Evolutionary conservation across 768 basidiomycete species (phyloP).

Genomic region (Boletus insuetus): DNA sequence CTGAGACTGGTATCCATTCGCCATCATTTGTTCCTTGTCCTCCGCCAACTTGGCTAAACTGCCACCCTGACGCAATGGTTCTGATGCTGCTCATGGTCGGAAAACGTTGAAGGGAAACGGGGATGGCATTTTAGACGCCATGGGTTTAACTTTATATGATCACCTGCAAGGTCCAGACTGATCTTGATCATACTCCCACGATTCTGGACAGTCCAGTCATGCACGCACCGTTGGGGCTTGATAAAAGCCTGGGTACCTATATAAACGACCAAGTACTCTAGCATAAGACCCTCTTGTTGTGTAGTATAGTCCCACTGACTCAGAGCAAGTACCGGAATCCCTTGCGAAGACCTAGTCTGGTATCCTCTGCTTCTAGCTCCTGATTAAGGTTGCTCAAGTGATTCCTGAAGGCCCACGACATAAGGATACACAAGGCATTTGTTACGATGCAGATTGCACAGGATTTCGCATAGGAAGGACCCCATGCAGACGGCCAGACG

Average conservation of each 20-base stretch:
- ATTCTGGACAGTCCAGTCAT: no score
- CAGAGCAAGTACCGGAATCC: conserved; percentile 50
- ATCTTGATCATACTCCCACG: no score
- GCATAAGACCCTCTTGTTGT: no score
- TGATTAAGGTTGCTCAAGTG: conserved; percentile 43
- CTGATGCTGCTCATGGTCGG: conserved; percentile 22
- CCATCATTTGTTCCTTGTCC: conserved; percentile 54
- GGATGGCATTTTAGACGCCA: background rate
- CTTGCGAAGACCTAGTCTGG: conserved; percentile 30
- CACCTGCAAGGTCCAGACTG: background rate
- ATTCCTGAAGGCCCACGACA: conserved; percentile 49
- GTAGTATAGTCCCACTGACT: no score
- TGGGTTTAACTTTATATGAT: conserved; percentile 5
- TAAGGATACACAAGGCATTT: conserved; percentile 46
- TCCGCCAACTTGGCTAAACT: conserved; percentile 64
- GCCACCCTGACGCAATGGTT: conserved; percentile 50
- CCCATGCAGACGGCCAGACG: conserved; percentile 68
- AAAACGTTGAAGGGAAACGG: background rate
- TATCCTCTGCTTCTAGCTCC: conserved; percentile 39
- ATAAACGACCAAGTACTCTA: no score
- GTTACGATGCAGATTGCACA: conserved; percentile 72
- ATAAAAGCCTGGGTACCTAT: no score
- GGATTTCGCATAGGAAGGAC: conserved; percentile 64
- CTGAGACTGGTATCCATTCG: conserved; percentile 63
- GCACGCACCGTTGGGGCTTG: no score